phyloP scores from a whole-genome alignment of 1,284 basidiomycete genomes.

The Moesziomyces aphidis region DNA sequence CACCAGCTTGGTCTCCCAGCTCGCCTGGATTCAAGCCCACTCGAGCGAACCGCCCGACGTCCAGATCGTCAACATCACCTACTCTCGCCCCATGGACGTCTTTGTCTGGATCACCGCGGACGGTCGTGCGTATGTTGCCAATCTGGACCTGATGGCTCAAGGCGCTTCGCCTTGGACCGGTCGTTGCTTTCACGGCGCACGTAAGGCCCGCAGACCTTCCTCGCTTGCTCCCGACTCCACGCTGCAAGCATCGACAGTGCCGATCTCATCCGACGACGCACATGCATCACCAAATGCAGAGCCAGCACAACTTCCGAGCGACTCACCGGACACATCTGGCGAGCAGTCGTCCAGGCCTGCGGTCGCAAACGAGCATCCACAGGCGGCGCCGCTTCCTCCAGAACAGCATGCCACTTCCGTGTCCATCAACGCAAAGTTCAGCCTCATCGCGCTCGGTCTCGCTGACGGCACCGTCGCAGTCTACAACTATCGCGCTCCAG shows the following conservation, averaged over 20 bases:
- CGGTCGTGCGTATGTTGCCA: conserved; percentile 52
- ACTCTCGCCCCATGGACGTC: conserved; percentile 61
- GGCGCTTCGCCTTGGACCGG: conserved; percentile 42
- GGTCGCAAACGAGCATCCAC: background rate
- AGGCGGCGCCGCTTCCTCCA: conserved; percentile 29
- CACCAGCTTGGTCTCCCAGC: conserved; percentile 38
- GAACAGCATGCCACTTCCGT: conserved; percentile 75
- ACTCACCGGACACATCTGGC: background rate
- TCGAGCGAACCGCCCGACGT: conserved; percentile 1
- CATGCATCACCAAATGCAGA: background rate
- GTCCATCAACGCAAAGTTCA: conserved; percentile 85
- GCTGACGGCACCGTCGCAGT: conserved; percentile 71
- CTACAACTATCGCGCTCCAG: conserved; percentile 57
- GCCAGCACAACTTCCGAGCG: background rate
- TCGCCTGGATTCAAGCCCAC: conserved; percentile 38
- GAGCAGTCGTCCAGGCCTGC: background rate
- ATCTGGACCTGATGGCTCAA: conserved; percentile 41
- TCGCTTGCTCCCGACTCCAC: conserved; percentile 11
- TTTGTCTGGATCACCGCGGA: conserved; percentile 62
- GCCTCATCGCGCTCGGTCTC: conserved; percentile 84
- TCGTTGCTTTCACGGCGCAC: conserved; percentile 48
- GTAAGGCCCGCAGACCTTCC: conserved; percentile 19
- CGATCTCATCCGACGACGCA: background rate
- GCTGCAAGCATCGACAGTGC: background rate
- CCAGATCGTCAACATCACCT: conserved; percentile 32